Conservation (phyloP, 148 eudicot genomes). For the Cornus suecica region DNA sequence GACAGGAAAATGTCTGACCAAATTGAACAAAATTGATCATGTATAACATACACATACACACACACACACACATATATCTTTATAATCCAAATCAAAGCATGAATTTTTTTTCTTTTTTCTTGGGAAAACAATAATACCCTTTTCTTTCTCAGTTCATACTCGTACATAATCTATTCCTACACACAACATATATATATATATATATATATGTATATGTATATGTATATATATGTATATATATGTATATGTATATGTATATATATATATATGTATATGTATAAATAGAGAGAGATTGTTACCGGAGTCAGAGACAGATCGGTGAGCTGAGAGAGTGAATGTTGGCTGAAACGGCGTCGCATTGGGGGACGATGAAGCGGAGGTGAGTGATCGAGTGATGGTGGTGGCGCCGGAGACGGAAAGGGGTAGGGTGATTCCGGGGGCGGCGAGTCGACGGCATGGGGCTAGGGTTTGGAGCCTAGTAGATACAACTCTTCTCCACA, state of each 20-base stretch:
- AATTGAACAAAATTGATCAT: background rate
- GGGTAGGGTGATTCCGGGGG: background rate
- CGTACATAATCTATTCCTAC: no score
- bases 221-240: no score
- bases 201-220: no score
- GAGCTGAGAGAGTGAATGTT: background rate
- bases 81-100: background rate
- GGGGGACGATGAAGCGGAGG: background rate
- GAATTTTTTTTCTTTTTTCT: background rate
- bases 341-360: background rate
- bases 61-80: no score
- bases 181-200: no score
- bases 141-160: background rate
- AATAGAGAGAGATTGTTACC: conserved; percentile 7
- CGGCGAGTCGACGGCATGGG: background rate
- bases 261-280: no score
- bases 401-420: background rate
- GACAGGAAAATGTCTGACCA: background rate
- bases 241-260: no score
- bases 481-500: conserved; percentile 12
- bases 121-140: background rate
- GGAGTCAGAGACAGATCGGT: conserved; percentile 3
- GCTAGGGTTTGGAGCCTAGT: conserved; percentile 8
- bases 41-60: no score
- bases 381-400: background rate